Evolutionary conservation across 768 basidiomycete species (phyloP).

Genomic region (Podaxis sp.): DNA sequence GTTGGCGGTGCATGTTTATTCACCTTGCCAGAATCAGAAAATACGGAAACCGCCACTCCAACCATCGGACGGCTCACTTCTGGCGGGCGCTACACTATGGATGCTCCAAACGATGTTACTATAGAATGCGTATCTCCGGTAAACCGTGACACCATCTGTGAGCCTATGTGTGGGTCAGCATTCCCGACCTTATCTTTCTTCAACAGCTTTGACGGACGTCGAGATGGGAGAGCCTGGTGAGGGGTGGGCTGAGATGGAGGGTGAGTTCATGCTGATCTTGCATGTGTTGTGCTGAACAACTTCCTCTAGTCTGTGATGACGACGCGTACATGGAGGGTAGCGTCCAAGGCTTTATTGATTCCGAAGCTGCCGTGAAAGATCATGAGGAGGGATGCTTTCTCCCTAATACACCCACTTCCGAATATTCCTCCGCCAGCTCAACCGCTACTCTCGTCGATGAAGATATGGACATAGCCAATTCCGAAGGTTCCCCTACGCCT

Average conservation of each 20-base stretch:
- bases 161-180: background rate
- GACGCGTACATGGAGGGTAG: background rate
- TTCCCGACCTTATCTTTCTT: background rate
- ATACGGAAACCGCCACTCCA: background rate
- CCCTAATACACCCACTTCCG: background rate
- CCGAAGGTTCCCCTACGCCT: background rate
- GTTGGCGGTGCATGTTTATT: background rate
- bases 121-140: background rate
- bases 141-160: background rate
- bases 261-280: background rate
- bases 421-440: background rate
- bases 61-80: background rate
- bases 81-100: background rate
- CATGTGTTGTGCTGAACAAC: background rate
- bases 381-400: background rate
- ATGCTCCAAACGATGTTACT: background rate
- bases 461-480: background rate
- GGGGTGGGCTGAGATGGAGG: constrained; percentile 2
- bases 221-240: constrained; percentile 1
- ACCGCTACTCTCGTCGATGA: background rate
- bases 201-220: background rate
- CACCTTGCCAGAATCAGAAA: background rate
- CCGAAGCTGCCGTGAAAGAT: background rate
- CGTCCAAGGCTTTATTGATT: background rate
- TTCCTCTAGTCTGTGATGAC: background rate